Evolutionary conservation across 148 eudicot genomes (phyloP).

Genomic region (Pouteria glomerata): DNA sequence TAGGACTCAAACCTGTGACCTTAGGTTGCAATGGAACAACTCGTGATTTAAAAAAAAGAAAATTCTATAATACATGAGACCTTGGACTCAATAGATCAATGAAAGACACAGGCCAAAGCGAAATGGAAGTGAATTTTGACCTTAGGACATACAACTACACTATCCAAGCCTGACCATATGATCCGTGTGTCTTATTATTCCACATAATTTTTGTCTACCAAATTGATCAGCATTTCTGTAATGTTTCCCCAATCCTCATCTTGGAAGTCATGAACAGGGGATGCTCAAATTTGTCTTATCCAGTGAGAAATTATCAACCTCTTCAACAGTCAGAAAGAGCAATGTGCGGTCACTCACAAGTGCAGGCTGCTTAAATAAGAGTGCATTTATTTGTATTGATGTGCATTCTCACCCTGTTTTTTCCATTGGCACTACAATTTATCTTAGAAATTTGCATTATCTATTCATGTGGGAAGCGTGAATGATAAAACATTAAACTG

Average conservation of each 20-base stretch:
- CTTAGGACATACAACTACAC: too few species aligned
- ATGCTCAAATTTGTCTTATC: background rate
- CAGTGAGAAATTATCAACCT: background rate
- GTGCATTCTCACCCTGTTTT: background rate
- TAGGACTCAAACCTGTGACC: too few species aligned
- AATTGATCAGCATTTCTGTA: too few species aligned
- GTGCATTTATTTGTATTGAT: background rate
- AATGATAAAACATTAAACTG: background rate
- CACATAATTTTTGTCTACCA: too few species aligned
- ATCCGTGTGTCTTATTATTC: too few species aligned
- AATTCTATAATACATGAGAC: too few species aligned
- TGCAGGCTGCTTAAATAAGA: background rate
- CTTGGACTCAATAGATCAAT: background rate
- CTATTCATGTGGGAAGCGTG: background rate
- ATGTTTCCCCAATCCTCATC: background rate
- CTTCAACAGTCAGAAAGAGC: background rate
- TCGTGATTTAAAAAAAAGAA: too few species aligned
- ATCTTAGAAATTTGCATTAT: background rate
- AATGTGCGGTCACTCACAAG: background rate
- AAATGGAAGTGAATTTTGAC: background rate
- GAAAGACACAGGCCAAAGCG: background rate
- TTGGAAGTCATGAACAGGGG: background rate
- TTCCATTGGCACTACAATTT: background rate
- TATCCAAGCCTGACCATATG: too few species aligned
- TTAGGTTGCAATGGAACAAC: too few species aligned